Percentiles rank a stretch among this genome's conserved stretches.
Evolutionary conservation across 2,329 filamentous ascomycete genomes (phyloP).

Genomic region (Nemania abortiva): DNA sequence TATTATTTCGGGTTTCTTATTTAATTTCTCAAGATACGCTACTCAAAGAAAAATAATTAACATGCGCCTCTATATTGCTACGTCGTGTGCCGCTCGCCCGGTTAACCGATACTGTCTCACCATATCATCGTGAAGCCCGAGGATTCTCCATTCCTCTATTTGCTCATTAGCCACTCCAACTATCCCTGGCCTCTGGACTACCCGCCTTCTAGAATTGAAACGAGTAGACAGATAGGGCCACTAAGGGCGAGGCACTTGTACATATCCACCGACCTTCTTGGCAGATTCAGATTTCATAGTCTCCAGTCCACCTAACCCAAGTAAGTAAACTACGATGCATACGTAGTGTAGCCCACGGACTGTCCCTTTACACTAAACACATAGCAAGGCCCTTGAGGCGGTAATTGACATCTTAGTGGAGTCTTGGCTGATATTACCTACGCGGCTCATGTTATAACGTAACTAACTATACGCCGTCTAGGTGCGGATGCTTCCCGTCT

Average conservation of each 20-base stretch:
- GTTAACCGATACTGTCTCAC: slow-evolving; percentile 22
- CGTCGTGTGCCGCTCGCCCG: neutral
- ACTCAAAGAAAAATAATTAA: neutral
- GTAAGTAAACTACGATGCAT: neutral
- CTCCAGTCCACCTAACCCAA: slow-evolving; percentile 5
- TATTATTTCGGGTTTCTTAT: neutral
- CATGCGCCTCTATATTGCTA: neutral
- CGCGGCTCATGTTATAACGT: neutral
- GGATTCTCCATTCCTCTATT: slow-evolving; percentile 7
- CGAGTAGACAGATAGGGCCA: neutral
- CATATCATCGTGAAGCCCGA: slow-evolving; percentile 17
- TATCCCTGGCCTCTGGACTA: slow-evolving; percentile 8
- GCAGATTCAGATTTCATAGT: slow-evolving; percentile 25
- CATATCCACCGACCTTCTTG: slow-evolving; percentile 27
- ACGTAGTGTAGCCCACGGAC: neutral
- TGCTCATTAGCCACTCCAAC: slow-evolving; percentile 15
- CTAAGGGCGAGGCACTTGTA: slow-evolving; percentile 11
- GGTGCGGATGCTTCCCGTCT: neutral
- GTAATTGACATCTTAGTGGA: slow-evolving; percentile 1
- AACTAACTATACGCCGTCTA: too few species aligned
- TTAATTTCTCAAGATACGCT: neutral
- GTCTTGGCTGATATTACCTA: neutral
- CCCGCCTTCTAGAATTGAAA: slow-evolving; percentile 14
- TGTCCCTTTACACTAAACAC: slow-evolving; percentile 2
- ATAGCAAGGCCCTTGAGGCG: neutral